Evolutionary conservation across 2,329 filamentous ascomycete species (phyloP).

Genomic region (Akanthomyces dipterigenus): DNA sequence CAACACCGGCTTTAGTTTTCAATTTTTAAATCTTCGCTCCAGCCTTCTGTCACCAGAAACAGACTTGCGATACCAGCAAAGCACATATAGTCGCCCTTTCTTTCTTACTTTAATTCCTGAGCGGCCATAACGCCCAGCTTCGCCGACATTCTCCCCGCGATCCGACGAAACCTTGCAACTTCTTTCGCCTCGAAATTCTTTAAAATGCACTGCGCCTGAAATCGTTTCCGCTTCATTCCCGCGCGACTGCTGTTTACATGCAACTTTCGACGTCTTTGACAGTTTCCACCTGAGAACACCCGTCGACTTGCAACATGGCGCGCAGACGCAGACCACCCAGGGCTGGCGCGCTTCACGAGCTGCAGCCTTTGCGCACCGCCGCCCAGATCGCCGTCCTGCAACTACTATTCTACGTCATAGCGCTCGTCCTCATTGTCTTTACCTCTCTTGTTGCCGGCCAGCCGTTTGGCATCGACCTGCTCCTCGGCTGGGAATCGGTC

Average conservation of each 20-base stretch:
- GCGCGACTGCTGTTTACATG: background rate
- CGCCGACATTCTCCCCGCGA: background rate
- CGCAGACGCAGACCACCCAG: conserved; percentile 52
- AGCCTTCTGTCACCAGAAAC: background rate
- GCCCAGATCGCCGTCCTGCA: conserved; percentile 53
- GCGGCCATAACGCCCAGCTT: no score
- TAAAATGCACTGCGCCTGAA: background rate
- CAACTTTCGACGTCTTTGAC: background rate
- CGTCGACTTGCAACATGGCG: conserved; percentile 34
- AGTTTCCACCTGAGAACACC: background rate
- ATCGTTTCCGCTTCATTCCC: background rate
- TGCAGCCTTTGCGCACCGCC: conserved; percentile 54
- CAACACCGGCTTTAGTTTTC: background rate
- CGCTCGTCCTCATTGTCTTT: conserved; percentile 49
- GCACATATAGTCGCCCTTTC: no score
- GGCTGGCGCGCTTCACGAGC: conserved; percentile 52
- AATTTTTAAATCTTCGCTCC: background rate
- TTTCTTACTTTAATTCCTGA: no score
- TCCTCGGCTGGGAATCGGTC: conserved; percentile 53
- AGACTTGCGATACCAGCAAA: background rate
- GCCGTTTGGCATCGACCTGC: conserved; percentile 44
- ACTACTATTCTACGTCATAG: conserved; percentile 46
- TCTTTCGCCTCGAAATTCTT: background rate
- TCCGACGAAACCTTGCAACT: background rate
- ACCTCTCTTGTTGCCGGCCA: conserved; percentile 52